phyloP scores from a whole-genome alignment of 768 basidiomycete species.

The Lentinula sp. region DNA sequence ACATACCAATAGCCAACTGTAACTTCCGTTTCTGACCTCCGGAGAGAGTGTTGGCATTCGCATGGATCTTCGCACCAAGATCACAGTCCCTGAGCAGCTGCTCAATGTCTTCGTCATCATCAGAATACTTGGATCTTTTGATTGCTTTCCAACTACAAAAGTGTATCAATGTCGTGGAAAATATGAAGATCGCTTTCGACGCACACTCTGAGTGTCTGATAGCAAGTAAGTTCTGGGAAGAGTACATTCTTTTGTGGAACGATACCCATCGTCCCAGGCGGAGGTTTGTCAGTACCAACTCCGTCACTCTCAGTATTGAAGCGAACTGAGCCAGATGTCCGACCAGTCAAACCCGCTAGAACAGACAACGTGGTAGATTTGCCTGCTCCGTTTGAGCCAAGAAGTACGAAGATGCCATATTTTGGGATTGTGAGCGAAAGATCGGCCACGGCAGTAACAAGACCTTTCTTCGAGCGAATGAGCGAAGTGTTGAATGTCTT shows the following conservation, averaged over 20 bases:
- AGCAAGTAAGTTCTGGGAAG: conserved; percentile 68
- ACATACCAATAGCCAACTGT: conserved; percentile 56
- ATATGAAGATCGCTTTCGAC: not conserved
- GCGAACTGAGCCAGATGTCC: conserved; percentile 50
- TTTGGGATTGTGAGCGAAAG: conserved; percentile 67
- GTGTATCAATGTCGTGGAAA: not conserved
- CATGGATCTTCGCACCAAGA: conserved; percentile 59
- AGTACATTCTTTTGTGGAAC: conserved; percentile 83
- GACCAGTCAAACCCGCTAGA: conserved; percentile 55
- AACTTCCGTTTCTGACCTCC: conserved; percentile 83
- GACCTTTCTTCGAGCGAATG: conserved; percentile 38
- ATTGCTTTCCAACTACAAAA: conserved; percentile 50
- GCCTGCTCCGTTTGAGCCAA: conserved; percentile 78
- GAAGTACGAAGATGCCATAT: conserved; percentile 68
- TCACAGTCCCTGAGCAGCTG: conserved; percentile 70
- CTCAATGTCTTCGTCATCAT: conserved; percentile 49
- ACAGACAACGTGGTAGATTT: conserved; percentile 72
- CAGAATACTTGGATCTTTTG: conserved; percentile 48
- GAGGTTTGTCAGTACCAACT: conserved; percentile 45
- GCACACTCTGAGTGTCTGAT: conserved; percentile 58
- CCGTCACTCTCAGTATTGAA: conserved; percentile 25
- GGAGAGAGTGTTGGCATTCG: conserved; percentile 59
- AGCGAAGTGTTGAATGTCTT: conserved; percentile 51
- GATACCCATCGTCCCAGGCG: conserved; percentile 65
- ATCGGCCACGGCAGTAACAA: conserved; percentile 58